These are phyloP conservation scores for Flagelloscypha sp. DNA, from an alignment of 768 basidiomycete species.

Conservation along the genomic window DNA sequence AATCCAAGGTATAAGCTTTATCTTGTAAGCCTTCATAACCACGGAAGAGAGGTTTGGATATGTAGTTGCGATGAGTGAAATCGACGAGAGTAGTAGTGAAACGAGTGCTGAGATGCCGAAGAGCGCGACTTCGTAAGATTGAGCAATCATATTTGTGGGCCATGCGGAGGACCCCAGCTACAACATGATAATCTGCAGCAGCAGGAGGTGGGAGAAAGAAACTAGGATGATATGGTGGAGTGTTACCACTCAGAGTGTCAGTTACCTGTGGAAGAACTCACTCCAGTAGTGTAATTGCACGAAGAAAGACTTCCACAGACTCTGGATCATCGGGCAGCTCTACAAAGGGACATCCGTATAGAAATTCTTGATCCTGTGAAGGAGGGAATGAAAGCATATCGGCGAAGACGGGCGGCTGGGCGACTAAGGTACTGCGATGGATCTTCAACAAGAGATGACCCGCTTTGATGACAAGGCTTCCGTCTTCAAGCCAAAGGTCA, in stretches of 20 bases:
- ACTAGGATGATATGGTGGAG: background rate
- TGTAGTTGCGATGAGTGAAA: background rate
- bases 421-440: constrained; percentile 11
- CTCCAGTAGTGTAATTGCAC: constrained; percentile 4
- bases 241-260: background rate
- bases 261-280: background rate
- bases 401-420: constrained; percentile 11
- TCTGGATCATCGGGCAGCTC: constrained; percentile 9
- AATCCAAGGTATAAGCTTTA: background rate
- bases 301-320: constrained; percentile 9
- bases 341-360: constrained; percentile 15
- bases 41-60: too few species aligned
- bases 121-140: constrained; percentile 3
- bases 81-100: constrained; percentile 4
- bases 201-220: constrained; percentile 4
- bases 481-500: constrained; percentile 6
- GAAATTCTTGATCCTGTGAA: constrained; percentile 5
- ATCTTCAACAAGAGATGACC: too few species aligned
- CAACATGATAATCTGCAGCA: background rate
- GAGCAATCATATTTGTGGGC: constrained; percentile 9
- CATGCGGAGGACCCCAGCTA: constrained; percentile 6
- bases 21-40: too few species aligned
- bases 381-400: constrained; percentile 15
- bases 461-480: constrained; percentile 6
- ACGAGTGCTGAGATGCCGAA: background rate